Conservation (phyloP, 441 rosid genomes). For the Corymbia calophylla region DNA sequence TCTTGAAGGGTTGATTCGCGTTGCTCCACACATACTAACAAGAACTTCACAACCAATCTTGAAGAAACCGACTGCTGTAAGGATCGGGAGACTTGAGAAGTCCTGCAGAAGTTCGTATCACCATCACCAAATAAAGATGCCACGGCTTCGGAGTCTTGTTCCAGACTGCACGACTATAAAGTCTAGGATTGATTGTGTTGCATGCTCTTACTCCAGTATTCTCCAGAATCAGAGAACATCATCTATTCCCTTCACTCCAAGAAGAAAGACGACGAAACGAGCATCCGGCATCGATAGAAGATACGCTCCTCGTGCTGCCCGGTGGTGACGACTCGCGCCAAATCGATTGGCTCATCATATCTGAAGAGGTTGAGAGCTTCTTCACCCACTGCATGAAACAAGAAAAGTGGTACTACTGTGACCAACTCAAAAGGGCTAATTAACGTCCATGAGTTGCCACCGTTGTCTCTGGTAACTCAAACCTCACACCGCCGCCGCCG, state of each 20-base stretch:
- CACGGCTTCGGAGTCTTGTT: neutral
- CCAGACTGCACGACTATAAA: neutral
- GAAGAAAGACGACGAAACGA: neutral
- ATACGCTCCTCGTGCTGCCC: neutral
- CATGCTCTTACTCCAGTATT: neutral
- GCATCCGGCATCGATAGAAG: neutral
- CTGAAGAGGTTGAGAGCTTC: neutral
- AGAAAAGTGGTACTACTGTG: neutral
- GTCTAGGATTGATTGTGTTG: neutral
- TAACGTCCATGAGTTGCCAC: neutral
- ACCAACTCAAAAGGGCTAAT: neutral
- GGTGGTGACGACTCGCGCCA: neutral
- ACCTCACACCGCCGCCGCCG: neutral
- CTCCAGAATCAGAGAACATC: neutral
- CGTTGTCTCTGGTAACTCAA: neutral
- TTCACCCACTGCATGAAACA: neutral
- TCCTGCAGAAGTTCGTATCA: neutral
- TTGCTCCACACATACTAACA: neutral
- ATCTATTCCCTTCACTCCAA: neutral
- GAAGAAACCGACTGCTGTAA: neutral
- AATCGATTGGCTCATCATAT: neutral
- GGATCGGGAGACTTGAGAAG: neutral
- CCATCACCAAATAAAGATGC: neutral
- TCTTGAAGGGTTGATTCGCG: neutral
- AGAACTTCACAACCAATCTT: neutral